Evolutionary conservation across 2,329 filamentous ascomycete genomes (phyloP), one percentile per base, ranked within the genome.

Genomic region (Apiospora phragmitis): DNA sequence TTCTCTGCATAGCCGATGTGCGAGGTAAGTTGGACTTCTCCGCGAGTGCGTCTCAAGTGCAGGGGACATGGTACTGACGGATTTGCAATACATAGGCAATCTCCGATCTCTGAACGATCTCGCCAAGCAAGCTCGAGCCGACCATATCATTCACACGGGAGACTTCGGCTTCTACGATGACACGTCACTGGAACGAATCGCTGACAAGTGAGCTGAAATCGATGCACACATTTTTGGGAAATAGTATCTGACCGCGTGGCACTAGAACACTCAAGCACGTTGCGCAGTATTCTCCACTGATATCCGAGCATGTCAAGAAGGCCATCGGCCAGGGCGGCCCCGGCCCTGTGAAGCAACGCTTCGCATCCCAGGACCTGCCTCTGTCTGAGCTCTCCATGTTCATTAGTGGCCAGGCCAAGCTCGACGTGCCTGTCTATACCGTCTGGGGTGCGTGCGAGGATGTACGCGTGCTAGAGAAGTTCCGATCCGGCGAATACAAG

Each of bases 161-260:
- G 96, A 99, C 82, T 99, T 99, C 81, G 96, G 96, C 73, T 99
- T 99, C 85, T 99, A 99, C 85, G 96, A 99, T 82, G 93, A 97
- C 78, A 94, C 92, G 69, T 99, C 96, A 45, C 86, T 99, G 75
- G 95, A 98, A 79, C 92, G 96, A 79, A 98, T 99, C 85, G 96
- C 96, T 51, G 96, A 99, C 83, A 99, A 99, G 94, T 97, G 85
- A 86, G 91, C 85, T 69, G 51, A 38, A 68, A 16, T 67, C 69
- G 35, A 16, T n/a, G 3, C 42, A 69, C 41, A 47, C 41, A 62
- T 41, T 45, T 62, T 32, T 49, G 62, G 51, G 14, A 32, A 42
- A 4, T 35, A 38, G n/a, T 65, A 70, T 26, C 74, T 77, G 69
- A 77, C 72, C 72, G 67, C 38, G 51, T 70, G 67, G 14, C 12